A percentile compares a stretch with the other conserved stretches of the same genome.
These are phyloP conservation scores for Ephemerocybe angulata DNA, from an alignment of 768 basidiomycete species.

Conservation along the genomic window DNA sequence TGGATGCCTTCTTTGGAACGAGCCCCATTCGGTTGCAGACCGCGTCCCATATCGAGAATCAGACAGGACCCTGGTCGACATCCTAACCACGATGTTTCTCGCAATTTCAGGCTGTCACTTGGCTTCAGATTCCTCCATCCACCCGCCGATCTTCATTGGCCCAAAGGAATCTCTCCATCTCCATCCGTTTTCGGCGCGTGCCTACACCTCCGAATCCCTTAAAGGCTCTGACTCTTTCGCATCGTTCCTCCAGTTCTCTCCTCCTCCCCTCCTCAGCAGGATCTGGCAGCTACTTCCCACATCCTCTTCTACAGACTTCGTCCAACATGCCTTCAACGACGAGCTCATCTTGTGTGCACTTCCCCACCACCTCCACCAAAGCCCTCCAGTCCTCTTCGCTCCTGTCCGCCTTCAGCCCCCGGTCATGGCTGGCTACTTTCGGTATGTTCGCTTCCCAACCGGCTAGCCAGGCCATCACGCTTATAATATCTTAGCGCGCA, in stretches of 20 bases:
- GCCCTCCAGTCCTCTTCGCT: slow-evolving; percentile 41
- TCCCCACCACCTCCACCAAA: slow-evolving; percentile 41
- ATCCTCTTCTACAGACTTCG: neutral
- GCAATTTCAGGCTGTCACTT: slow-evolving; percentile 15
- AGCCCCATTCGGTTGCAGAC: slow-evolving; percentile 8
- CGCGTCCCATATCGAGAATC: slow-evolving; percentile 13
- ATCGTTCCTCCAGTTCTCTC: slow-evolving; percentile 21
- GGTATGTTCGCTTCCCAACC: slow-evolving; percentile 30
- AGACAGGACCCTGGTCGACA: slow-evolving; percentile 20
- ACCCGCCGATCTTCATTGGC: slow-evolving; percentile 42
- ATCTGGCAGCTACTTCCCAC: slow-evolving; percentile 6
- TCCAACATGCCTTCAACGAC: slow-evolving; percentile 19
- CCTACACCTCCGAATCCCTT: slow-evolving; percentile 28
- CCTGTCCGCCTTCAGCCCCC: slow-evolving; percentile 44
- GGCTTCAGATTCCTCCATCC: slow-evolving; percentile 13
- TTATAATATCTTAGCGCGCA: slow-evolving; percentile 42
- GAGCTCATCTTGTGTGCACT: slow-evolving; percentile 36
- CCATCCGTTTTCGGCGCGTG: slow-evolving; percentile 26
- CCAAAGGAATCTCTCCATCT: slow-evolving; percentile 31
- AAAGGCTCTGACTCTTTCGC: slow-evolving; percentile 21
- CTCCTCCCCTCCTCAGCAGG: slow-evolving; percentile 19
- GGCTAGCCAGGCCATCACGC: slow-evolving; percentile 4
- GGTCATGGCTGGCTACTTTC: slow-evolving; percentile 47
- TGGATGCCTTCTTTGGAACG: neutral
- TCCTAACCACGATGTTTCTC: slow-evolving; percentile 14